phyloP scores from a whole-genome alignment of 2,329 filamentous ascomycete genomes.

The Graphilbum ipis-grandicollis region DNA sequence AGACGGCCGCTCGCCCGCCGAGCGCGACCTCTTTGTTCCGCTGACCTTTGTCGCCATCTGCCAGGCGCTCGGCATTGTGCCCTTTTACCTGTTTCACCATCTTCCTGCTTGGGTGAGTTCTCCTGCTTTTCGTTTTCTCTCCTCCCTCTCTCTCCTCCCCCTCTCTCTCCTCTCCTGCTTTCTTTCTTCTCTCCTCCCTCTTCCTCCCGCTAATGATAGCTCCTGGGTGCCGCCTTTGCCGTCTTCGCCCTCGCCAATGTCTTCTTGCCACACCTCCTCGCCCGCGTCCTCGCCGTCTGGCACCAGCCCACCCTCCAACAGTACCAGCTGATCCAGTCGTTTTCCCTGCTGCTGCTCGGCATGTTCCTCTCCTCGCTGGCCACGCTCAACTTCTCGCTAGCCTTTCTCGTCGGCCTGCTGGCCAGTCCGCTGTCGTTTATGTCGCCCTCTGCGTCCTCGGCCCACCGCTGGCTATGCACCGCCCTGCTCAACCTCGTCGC shows the following conservation, averaged over 20 bases:
- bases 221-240: constrained; percentile 40
- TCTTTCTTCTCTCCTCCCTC: background rate
- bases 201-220: constrained; percentile 20
- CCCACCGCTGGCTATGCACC: constrained; percentile 23
- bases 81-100: constrained; percentile 76
- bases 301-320: constrained; percentile 47
- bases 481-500: constrained; percentile 41
- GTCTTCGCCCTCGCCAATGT: constrained; percentile 37
- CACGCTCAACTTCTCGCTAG: constrained; percentile 87
- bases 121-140: background rate
- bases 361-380: constrained; percentile 85
- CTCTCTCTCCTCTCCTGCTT: background rate
- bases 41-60: constrained; percentile 53
- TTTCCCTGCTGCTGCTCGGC: constrained; percentile 82
- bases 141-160: background rate
- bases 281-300: constrained; percentile 31
- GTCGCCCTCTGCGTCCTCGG: constrained; percentile 23
- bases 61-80: constrained; percentile 63
- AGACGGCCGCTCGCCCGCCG: constrained; percentile 18
- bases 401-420: constrained; percentile 67
- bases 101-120: constrained; percentile 43
- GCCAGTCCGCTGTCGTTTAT: constrained; percentile 67
- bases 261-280: constrained; percentile 38
- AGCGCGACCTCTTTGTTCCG: constrained; percentile 55
- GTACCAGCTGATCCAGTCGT: constrained; percentile 66